A percentile compares a stretch with the other conserved stretches of the same genome.
phyloP scores from a whole-genome alignment of 2,329 filamentous ascomycete species.

The Colletotrichum salicis region DNA sequence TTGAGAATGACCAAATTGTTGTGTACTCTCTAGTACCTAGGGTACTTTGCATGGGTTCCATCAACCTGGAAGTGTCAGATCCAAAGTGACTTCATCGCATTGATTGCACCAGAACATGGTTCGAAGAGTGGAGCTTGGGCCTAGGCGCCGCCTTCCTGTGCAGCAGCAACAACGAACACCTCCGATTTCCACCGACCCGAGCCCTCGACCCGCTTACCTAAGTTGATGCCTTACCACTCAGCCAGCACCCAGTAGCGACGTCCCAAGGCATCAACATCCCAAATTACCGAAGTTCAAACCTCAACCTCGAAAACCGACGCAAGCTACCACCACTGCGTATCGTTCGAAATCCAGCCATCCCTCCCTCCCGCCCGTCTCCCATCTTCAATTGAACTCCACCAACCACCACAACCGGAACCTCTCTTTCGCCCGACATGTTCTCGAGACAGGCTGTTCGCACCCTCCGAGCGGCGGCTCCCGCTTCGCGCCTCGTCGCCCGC shows the following conservation, averaged over 20 bases:
- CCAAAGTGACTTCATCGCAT: constrained; percentile 2
- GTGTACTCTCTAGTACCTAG: background rate
- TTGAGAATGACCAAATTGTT: background rate
- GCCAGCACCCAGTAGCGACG: background rate
- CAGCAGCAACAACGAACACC: constrained; percentile 8
- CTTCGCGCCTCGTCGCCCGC: constrained; percentile 62
- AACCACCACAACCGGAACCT: constrained; percentile 37
- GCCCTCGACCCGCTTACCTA: constrained; percentile 28
- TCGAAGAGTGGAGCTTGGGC: constrained; percentile 14
- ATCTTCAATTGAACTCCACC: constrained; percentile 29
- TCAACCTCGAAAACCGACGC: constrained; percentile 47
- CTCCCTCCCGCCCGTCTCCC: constrained; percentile 38
- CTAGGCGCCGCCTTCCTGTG: background rate
- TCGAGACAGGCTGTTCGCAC: constrained; percentile 69
- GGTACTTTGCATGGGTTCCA: background rate
- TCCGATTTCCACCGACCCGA: constrained; percentile 33
- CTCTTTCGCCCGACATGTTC: constrained; percentile 59
- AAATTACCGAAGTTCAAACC: constrained; percentile 52
- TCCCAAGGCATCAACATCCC: constrained; percentile 52
- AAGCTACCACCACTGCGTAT: constrained; percentile 22
- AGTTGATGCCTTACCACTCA: constrained; percentile 50
- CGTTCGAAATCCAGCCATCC: constrained; percentile 33
- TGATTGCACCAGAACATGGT: background rate
- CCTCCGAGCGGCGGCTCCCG: constrained; percentile 67
- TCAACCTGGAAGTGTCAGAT: background rate